Percentiles rank a stretch among this genome's conserved stretches.
Evolutionary conservation across 1,284 basidiomycete genomes (phyloP).

Genomic region (Apiotrichum laibachii): DNA sequence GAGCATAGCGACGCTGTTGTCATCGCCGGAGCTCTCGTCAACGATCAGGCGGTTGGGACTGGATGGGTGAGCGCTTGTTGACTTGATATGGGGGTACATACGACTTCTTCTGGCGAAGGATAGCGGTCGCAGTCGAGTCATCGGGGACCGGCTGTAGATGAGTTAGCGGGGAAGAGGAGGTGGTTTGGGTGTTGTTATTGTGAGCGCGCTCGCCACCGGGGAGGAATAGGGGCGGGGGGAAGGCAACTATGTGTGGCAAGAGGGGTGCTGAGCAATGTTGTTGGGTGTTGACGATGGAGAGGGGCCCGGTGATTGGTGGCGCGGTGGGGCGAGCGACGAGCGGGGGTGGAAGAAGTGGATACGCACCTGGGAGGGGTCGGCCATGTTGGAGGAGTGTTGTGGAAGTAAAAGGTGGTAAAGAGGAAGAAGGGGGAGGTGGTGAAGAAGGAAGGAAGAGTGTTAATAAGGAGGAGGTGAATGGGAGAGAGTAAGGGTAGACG

Average conservation of each 20-base stretch:
- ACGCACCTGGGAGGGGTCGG: constrained; percentile 26
- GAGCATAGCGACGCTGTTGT: constrained; percentile 84
- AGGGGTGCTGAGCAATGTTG: background rate
- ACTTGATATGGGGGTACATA: constrained; percentile 54
- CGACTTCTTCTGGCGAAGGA: constrained; percentile 94
- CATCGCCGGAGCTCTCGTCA: constrained; percentile 84
- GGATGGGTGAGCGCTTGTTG: constrained; percentile 22
- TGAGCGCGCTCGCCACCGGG: background rate
- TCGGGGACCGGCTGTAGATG: constrained; percentile 33
- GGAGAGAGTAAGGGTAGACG: background rate
- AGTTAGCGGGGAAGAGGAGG: background rate
- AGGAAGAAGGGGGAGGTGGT: background rate
- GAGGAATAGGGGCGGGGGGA: background rate
- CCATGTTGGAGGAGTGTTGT: constrained; percentile 12
- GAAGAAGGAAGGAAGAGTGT: background rate
- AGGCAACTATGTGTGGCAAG: background rate
- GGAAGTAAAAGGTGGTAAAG: background rate
- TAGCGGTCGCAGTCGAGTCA: constrained; percentile 73
- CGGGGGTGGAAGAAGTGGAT: constrained; percentile 13
- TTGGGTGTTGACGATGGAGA: background rate
- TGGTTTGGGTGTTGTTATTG: too few species aligned
- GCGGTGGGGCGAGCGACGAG: too few species aligned
- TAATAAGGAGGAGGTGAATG: background rate
- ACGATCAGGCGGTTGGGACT: constrained; percentile 93
- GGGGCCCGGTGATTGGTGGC: background rate